These are phyloP conservation scores for Calonectria pseudoreteaudii DNA, from an alignment of 2,329 filamentous ascomycete species.

Conservation along the genomic window DNA sequence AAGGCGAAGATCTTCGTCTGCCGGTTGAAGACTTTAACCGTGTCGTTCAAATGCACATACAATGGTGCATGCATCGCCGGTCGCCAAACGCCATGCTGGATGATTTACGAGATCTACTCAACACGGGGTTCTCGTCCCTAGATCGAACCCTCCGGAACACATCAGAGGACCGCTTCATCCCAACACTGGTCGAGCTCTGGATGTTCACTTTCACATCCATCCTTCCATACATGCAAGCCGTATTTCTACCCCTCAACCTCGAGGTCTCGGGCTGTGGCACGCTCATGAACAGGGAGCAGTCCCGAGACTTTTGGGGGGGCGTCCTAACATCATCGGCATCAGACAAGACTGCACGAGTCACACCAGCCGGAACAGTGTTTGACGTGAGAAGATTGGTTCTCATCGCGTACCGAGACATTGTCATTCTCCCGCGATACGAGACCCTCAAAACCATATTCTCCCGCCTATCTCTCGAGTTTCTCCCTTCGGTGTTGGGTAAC, in stretches of 20 bases:
- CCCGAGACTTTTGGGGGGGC: slow-evolving; percentile 90
- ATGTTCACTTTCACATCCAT: slow-evolving; percentile 91
- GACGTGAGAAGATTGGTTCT: slow-evolving; percentile 92
- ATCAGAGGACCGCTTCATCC: slow-evolving; percentile 89
- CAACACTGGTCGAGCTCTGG: slow-evolving; percentile 93
- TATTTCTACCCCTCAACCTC: slow-evolving; percentile 91
- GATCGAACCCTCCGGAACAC: slow-evolving; percentile 85
- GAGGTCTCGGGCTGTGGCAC: slow-evolving; percentile 89
- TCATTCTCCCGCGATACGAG: slow-evolving; percentile 91
- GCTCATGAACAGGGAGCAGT: slow-evolving; percentile 81
- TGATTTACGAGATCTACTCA: slow-evolving; percentile 79
- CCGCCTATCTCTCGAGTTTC: slow-evolving; percentile 84
- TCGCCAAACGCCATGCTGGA: slow-evolving; percentile 79
- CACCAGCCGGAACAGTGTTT: slow-evolving; percentile 67
- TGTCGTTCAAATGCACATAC: slow-evolving; percentile 82
- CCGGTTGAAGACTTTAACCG: slow-evolving; percentile 87
- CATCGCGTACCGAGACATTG: slow-evolving; percentile 86
- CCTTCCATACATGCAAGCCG: slow-evolving; percentile 92
- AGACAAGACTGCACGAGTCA: slow-evolving; percentile 55
- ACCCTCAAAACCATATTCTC: slow-evolving; percentile 91
- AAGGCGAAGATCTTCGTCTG: slow-evolving; percentile 82
- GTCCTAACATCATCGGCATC: slow-evolving; percentile 59
- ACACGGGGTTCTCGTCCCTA: slow-evolving; percentile 86
- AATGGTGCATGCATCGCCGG: slow-evolving; percentile 80
- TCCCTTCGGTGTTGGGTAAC: slow-evolving; percentile 65